Base-by-base conservation (phyloP, 345 rosid genomes). In the Lagerstroemia speciosa region DNA sequence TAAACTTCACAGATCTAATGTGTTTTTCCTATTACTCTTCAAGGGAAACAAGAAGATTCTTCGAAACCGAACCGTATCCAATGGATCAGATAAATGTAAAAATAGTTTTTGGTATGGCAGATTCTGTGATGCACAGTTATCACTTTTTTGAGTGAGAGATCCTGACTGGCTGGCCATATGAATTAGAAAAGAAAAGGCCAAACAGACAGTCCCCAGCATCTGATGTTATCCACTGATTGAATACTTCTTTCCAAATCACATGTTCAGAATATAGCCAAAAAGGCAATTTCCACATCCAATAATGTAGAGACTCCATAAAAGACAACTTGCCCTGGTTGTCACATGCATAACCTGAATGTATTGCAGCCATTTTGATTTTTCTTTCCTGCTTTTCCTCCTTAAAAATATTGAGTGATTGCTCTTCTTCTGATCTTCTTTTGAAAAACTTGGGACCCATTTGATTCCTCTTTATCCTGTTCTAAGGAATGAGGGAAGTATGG, bases 271-370 rank as follows among this genome's bases (percentile, higher is more conserved):
- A 45, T 11, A 50, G 74, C 62, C 60, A 69, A 64, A 16, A 48
- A 62, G 48, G 65, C 68, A 69, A 34, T 62, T 73, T 48, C 62
- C 63, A 50, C 71, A 64, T 24, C 50, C 78, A 68, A 57, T 9
- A 68, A 68, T 33, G 55, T n/a, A 52, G 24, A 53, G 67, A 43
- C 64, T 29, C n/a, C 67, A 58, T 38, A 73, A 71, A 73, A 68
- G 83, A 75, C 78, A 77, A 75, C 66, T 50, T 55, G 67, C 72
- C 64, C 71, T 14, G 63, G 70, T 36, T 64, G 36, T 77, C 79
- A 72, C 78, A 64, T 70, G 77, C 71, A 69, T 10, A 68, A n/a
- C 71, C 60, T 73, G 76, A 61, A 57, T 52, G 62, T 27, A 74
- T 45, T 45, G 61, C 43, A 41, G 17, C 61, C 64, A 34, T 67